Evolutionary conservation across 805 yeast species (phyloP).

Genomic region (Wickerhamiella allomyrinae): DNA sequence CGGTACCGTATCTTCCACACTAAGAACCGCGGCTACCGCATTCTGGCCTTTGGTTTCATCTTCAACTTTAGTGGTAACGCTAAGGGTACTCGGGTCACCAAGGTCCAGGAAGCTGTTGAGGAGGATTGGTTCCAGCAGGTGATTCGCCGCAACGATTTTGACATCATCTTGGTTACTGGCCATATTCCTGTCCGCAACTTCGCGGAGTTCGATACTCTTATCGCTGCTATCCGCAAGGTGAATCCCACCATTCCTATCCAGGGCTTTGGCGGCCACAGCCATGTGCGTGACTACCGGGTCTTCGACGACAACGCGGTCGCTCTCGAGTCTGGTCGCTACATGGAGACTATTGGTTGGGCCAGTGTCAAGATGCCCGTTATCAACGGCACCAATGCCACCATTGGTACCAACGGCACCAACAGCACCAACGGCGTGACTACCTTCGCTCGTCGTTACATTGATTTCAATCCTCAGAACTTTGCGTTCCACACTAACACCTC

Average conservation of each 20-base stretch:
- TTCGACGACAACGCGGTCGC: constrained; percentile 58
- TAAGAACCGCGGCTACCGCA: constrained; percentile 32
- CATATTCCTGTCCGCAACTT: constrained; percentile 62
- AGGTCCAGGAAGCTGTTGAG: constrained; percentile 38
- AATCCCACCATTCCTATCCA: constrained; percentile 59
- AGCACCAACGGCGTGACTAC: constrained; percentile 10
- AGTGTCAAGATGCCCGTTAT: constrained; percentile 32
- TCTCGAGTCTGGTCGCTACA: constrained; percentile 79
- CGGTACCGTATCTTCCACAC: constrained; percentile 57
- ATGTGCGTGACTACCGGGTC: constrained; percentile 67
- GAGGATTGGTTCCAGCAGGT: constrained; percentile 53
- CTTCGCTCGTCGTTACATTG: constrained; percentile 59
- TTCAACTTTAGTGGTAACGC: constrained; percentile 60
- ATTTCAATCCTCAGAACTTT: constrained; percentile 64
- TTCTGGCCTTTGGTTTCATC: constrained; percentile 64
- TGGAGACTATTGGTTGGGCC: constrained; percentile 87
- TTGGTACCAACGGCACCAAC: constrained; percentile 10
- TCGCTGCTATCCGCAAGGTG: constrained; percentile 35
- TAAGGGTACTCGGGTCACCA: constrained; percentile 46
- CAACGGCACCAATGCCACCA: constrained; percentile 16
- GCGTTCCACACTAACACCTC: constrained; percentile 38
- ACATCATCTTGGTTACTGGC: constrained; percentile 56
- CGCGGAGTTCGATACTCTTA: constrained; percentile 38
- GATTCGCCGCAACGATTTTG: constrained; percentile 33
- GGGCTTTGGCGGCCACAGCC: constrained; percentile 90